phyloP scores from a whole-genome alignment of 2,329 filamentous ascomycete genomes.

The Verticillium longisporum region DNA sequence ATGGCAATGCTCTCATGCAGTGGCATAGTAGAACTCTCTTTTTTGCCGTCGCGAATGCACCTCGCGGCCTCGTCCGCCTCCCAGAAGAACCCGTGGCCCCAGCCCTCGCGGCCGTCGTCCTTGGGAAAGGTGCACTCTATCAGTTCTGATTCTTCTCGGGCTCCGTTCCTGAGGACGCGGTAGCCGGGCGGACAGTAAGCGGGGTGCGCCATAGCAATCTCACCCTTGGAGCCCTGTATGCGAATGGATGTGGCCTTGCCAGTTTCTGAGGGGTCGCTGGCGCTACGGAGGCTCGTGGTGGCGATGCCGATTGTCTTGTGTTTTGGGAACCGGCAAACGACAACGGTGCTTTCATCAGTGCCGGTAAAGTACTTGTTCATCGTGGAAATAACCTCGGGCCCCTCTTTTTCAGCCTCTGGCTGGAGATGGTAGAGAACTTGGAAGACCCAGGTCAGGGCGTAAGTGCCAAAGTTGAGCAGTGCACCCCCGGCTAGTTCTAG shows the following conservation, averaged over 20 bases:
- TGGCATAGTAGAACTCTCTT: constrained; percentile 65
- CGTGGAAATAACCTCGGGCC: constrained; percentile 63
- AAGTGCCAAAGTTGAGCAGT: constrained; percentile 80
- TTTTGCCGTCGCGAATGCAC: constrained; percentile 68
- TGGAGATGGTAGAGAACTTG: constrained; percentile 81
- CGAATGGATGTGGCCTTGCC: constrained; percentile 61
- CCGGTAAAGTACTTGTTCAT: constrained; percentile 65
- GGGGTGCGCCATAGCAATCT: constrained; percentile 72
- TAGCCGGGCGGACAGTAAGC: constrained; percentile 64
- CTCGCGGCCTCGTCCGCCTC: constrained; percentile 74
- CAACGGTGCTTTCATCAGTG: constrained; percentile 70
- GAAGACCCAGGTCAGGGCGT: constrained; percentile 85
- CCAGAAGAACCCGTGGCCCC: constrained; percentile 84
- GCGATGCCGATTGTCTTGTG: constrained; percentile 66
- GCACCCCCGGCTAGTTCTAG: constrained; percentile 75
- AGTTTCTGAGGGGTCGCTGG: constrained; percentile 48
- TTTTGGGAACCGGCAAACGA: constrained; percentile 68
- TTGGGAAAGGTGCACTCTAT: constrained; percentile 47
- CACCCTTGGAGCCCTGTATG: constrained; percentile 73
- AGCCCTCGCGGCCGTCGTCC: constrained; percentile 36
- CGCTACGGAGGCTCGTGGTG: constrained; percentile 56
- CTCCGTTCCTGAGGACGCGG: constrained; percentile 50
- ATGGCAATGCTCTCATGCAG: constrained; percentile 74
- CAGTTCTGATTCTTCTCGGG: constrained; percentile 37
- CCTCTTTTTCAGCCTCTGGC: constrained; percentile 52